Evolutionary conservation across 441 rosid genomes (phyloP).

Genomic region (Codiaeum variegatum): DNA sequence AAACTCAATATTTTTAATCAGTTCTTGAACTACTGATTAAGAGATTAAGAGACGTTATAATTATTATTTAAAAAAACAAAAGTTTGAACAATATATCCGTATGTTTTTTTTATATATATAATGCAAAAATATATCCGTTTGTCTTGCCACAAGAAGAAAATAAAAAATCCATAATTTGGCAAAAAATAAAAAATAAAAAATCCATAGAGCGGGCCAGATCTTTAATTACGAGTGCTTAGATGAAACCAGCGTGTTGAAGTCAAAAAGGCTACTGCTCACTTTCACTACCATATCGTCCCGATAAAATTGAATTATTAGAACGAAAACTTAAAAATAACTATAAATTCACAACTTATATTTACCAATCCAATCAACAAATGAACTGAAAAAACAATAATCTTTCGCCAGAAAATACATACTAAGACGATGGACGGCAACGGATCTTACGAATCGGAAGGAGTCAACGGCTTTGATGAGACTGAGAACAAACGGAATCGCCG

Average conservation of each 20-base stretch:
- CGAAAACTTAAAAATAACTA: background rate
- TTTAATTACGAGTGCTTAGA: background rate
- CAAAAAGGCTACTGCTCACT: background rate
- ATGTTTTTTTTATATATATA: too few species aligned
- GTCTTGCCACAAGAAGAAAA: too few species aligned
- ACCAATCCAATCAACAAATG: background rate
- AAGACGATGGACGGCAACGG: slow-evolving; percentile 33
- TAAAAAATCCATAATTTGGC: too few species aligned
- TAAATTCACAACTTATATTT: background rate
- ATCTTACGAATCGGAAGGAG: slow-evolving; percentile 19
- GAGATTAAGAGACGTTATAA: too few species aligned
- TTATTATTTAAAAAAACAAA: too few species aligned
- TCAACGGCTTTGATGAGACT: slow-evolving; percentile 32
- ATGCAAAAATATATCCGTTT: too few species aligned
- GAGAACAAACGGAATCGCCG: background rate
- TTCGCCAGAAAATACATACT: background rate
- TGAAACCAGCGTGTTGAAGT: background rate
- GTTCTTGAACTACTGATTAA: too few species aligned
- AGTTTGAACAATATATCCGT: too few species aligned
- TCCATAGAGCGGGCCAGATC: too few species aligned
- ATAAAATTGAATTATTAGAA: background rate
- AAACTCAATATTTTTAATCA: too few species aligned
- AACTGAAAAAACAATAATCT: background rate
- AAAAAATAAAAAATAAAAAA: too few species aligned
- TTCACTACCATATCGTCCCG: background rate